A percentile compares a stretch with the other conserved stretches of the same genome.
Conservation (phyloP, 2,329 filamentous ascomycete genomes). For the Aspergillus neoniger region DNA sequence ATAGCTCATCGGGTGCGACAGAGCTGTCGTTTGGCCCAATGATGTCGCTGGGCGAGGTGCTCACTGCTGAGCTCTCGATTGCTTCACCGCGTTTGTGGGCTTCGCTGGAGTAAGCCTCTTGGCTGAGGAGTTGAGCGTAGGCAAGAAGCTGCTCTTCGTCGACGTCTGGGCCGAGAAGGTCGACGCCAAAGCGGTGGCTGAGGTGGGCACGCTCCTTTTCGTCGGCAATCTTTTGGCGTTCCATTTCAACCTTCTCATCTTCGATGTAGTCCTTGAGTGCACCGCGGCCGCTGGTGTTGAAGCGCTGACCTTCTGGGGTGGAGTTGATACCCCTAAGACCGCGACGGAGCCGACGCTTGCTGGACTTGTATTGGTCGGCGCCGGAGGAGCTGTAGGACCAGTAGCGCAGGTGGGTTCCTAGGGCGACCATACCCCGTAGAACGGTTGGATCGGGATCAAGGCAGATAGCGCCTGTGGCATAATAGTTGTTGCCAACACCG, state of each 20-base stretch:
- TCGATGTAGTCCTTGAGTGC: conserved; percentile 80
- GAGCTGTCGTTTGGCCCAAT: conserved; percentile 35
- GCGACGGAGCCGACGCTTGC: conserved; percentile 76
- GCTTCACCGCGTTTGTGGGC: conserved; percentile 49
- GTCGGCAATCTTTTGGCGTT: conserved; percentile 68
- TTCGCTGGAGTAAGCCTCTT: conserved; percentile 58
- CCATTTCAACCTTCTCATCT: conserved; percentile 79
- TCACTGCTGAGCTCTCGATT: conserved; percentile 40
- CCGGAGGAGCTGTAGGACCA: conserved; percentile 89
- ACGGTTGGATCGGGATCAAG: conserved; percentile 85
- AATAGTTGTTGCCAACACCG: conserved; percentile 72
- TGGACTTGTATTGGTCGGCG: conserved; percentile 71
- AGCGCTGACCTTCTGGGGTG: conserved; percentile 55
- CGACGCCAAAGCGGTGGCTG: conserved; percentile 79
- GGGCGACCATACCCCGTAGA: conserved; percentile 80
- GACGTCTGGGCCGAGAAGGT: conserved; percentile 61
- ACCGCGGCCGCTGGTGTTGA: conserved; percentile 64
- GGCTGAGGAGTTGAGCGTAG: conserved; percentile 63
- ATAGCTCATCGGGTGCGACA: conserved; percentile 31
- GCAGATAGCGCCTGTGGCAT: conserved; percentile 78
- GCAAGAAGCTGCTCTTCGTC: conserved; percentile 64
- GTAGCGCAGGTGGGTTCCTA: conserved; percentile 84
- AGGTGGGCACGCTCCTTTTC: conserved; percentile 70
- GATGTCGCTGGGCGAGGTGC: conserved; percentile 42
- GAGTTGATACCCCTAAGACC: conserved; percentile 65